These are phyloP conservation scores for Alternaria triticina DNA, from an alignment of 2,329 filamentous ascomycete genomes.

Conservation along the genomic window DNA sequence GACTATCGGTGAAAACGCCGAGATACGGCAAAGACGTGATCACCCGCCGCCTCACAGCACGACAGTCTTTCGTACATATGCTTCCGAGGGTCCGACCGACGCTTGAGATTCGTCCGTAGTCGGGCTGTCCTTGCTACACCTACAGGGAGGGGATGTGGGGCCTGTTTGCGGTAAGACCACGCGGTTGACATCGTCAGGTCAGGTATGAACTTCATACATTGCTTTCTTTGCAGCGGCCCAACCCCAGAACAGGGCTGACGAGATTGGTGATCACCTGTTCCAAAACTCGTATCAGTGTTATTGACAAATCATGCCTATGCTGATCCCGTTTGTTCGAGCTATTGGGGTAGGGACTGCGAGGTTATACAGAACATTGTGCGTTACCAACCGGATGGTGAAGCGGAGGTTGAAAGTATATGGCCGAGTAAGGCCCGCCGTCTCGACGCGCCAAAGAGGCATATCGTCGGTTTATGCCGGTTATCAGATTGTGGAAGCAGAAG, in stretches of 20 bases:
- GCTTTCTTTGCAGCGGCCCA: not conserved
- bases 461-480: not conserved
- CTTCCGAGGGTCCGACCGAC: not conserved
- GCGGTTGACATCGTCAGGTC: not conserved
- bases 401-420: not conserved
- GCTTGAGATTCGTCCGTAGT: not conserved
- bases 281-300: not conserved
- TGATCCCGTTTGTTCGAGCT: not conserved
- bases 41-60: not conserved
- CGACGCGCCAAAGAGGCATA: not conserved
- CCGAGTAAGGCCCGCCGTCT: slow-evolving; percentile 1
- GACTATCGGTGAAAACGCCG: not conserved
- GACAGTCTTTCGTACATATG: not conserved
- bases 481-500: not conserved
- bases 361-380: not conserved
- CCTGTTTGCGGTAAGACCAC: not conserved
- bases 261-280: not conserved
- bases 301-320: not conserved
- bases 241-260: not conserved
- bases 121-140: not conserved
- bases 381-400: not conserved
- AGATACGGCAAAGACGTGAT: not conserved
- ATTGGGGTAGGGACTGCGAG: not conserved
- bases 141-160: not conserved
- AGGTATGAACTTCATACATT: not conserved